A percentile compares a stretch with the other conserved stretches of the same genome.
These are phyloP conservation scores for Penicillium hesseltinei DNA, from an alignment of 2,329 filamentous ascomycete species.

Conservation along the genomic window DNA sequence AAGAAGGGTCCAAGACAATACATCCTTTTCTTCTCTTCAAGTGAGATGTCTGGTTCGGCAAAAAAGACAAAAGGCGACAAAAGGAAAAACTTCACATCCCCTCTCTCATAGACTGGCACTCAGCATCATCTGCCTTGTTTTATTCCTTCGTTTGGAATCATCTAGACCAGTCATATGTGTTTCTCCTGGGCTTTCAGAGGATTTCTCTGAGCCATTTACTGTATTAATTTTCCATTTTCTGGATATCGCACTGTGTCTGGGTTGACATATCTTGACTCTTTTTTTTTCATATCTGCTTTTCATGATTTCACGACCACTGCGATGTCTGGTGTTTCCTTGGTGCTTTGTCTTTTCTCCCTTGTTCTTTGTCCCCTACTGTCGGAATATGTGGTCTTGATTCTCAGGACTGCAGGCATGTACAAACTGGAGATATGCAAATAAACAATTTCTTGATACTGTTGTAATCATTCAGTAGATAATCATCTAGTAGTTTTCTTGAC, in stretches of 20 bases:
- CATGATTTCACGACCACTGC: conserved; percentile 18
- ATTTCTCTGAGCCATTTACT: conserved; percentile 11
- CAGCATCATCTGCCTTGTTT: conserved; percentile 6
- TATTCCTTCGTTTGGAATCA: conserved; percentile 11
- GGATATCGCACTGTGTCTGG: neutral
- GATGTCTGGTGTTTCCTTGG: conserved; percentile 10
- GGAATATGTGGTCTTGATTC: conserved; percentile 1
- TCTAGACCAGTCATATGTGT: conserved; percentile 18
- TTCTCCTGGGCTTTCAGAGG: conserved; percentile 6
- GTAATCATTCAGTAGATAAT: neutral
- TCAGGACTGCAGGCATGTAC: conserved; percentile 12
- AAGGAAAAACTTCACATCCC: neutral
- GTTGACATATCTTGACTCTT: conserved; percentile 2
- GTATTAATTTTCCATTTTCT: conserved; percentile 19
- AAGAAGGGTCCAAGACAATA: conserved; percentile 15
- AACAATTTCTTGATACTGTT: conserved; percentile 1
- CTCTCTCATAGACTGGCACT: conserved; percentile 21
- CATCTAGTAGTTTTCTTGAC: neutral
- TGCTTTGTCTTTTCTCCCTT: conserved; percentile 6
- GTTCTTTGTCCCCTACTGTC: conserved; percentile 10
- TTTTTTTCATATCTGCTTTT: neutral
- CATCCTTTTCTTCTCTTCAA: conserved; percentile 1
- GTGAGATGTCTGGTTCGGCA: neutral
- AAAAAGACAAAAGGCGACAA: conserved; percentile 7
- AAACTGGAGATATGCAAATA: conserved; percentile 24